Conservation (phyloP, 768 basidiomycete species). For the Brasilioporus rufonigricans region DNA sequence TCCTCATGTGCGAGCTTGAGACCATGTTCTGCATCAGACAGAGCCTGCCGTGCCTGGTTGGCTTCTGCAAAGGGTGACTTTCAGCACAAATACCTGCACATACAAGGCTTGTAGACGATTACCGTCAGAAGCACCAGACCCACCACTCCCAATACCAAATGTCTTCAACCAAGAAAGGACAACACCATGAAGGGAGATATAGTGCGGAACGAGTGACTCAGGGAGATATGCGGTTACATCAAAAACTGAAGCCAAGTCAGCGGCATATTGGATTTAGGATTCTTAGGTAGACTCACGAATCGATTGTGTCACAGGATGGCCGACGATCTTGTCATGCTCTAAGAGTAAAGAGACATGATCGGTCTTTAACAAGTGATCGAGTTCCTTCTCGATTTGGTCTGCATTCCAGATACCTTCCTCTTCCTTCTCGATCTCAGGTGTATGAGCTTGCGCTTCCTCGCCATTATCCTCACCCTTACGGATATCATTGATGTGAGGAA, state of each 20-base stretch:
- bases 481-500: slow-evolving; percentile 71
- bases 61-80: slow-evolving; percentile 42
- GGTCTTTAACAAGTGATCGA: slow-evolving; percentile 54
- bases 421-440: slow-evolving; percentile 36
- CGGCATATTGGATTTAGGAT: not conserved
- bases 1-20: slow-evolving; percentile 54
- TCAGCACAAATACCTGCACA: slow-evolving; percentile 1
- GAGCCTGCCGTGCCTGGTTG: slow-evolving; percentile 58
- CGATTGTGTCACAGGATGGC: slow-evolving; percentile 44
- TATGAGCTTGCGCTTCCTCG: slow-evolving; percentile 29
- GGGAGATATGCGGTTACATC: slow-evolving; percentile 82
- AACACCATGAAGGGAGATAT: slow-evolving; percentile 61
- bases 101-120: not conserved
- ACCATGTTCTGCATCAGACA: slow-evolving; percentile 59
- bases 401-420: slow-evolving; percentile 60
- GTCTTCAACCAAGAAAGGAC: slow-evolving; percentile 61
- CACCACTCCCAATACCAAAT: slow-evolving; percentile 54
- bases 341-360: slow-evolving; percentile 78
- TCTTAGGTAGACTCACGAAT: slow-evolving; percentile 50
- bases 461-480: slow-evolving; percentile 45
- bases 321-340: slow-evolving; percentile 71
- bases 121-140: slow-evolving; percentile 43
- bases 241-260: slow-evolving; percentile 55
- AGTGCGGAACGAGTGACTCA: slow-evolving; percentile 71
- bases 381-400: slow-evolving; percentile 53